phyloP scores from a whole-genome alignment of 441 rosid genomes.

The Pelargonium cotyledonis region DNA sequence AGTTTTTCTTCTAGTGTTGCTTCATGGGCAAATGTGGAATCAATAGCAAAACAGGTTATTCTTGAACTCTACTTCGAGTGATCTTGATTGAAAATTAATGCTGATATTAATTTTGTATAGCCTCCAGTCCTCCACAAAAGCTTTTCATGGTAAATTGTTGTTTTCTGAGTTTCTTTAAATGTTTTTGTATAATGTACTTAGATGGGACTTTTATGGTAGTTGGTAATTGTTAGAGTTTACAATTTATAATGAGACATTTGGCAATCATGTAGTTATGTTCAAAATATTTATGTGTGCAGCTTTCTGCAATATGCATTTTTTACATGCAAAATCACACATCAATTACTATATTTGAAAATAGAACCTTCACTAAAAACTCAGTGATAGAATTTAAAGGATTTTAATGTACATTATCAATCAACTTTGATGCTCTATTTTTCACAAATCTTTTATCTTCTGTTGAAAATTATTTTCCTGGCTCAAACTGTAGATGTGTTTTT shows the following conservation, averaged over 20 bases:
- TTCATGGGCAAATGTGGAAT: conserved; percentile 32
- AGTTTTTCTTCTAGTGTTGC: conserved; percentile 53
- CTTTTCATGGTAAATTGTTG: conserved; percentile 2
- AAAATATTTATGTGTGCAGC: neutral
- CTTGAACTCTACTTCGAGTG: conserved; percentile 1
- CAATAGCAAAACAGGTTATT: conserved; percentile 47
- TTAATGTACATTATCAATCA: neutral
- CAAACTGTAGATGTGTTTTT: neutral
- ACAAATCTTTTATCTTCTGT: conserved; percentile 18
- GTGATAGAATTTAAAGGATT: neutral
- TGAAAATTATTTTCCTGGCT: conserved; percentile 5
- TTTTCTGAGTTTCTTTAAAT: neutral
- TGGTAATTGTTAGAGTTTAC: no score
- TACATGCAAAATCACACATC: neutral
- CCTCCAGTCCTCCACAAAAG: neutral
- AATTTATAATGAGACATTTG: no score
- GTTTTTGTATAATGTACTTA: no score
- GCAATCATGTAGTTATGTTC: no score
- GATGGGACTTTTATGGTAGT: no score
- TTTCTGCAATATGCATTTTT: neutral
- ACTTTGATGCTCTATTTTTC: neutral
- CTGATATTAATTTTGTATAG: neutral
- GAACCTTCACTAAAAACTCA: neutral
- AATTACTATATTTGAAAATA: neutral
- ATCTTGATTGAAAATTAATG: conserved; percentile 1